Percentiles rank a stretch among this genome's conserved stretches.
Conservation (phyloP, 2,329 filamentous ascomycete species). For the Verticillium isaacii region DNA sequence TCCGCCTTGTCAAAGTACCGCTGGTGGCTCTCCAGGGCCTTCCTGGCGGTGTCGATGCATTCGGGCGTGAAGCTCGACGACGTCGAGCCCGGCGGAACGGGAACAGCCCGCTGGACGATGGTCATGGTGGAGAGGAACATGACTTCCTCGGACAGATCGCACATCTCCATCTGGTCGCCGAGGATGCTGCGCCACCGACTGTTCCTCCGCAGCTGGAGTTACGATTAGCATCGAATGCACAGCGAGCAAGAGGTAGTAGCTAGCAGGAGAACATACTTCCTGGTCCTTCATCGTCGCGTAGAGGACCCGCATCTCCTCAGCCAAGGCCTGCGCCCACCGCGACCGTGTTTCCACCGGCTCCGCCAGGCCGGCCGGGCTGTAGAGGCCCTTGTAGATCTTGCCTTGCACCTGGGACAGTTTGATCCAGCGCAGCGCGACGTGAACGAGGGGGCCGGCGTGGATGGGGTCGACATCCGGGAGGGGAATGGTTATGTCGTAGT, state of each 20-base stretch:
- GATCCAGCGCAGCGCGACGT: conserved; percentile 42
- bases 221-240: no score
- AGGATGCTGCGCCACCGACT: conserved; percentile 4
- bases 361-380: conserved; percentile 35
- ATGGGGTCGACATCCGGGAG: conserved; percentile 25
- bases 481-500: conserved; percentile 49
- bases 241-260: neutral
- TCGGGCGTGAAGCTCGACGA: conserved; percentile 33
- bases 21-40: conserved; percentile 31
- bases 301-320: conserved; percentile 21
- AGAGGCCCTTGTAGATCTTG: conserved; percentile 50
- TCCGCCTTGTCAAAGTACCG: conserved; percentile 33
- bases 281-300: neutral
- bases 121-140: conserved; percentile 33
- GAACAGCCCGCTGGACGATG: conserved; percentile 37
- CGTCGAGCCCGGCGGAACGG: conserved; percentile 16
- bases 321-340: conserved; percentile 24
- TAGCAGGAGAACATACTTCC: neutral
- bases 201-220: neutral
- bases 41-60: conserved; percentile 35
- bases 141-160: conserved; percentile 34
- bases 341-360: conserved; percentile 25
- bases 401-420: conserved; percentile 47
- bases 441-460: conserved; percentile 17
- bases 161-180: conserved; percentile 23